phyloP scores from a whole-genome alignment of 2,329 filamentous ascomycete species.

The Sodiomyces alkalinus region DNA sequence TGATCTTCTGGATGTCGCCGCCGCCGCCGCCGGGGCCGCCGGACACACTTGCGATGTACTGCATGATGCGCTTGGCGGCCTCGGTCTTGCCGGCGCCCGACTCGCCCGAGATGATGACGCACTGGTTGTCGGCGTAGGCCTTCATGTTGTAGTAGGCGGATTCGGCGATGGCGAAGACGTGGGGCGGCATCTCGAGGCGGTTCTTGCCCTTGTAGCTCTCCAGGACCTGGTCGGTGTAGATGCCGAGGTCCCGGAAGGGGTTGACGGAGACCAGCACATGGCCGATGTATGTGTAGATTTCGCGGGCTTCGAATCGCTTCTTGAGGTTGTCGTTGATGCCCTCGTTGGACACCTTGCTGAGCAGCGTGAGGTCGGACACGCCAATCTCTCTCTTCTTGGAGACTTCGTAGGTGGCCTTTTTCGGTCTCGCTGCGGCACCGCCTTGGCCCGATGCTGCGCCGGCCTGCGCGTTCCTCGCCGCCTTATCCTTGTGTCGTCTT shows the following conservation, averaged over 20 bases:
- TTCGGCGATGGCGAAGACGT: conserved; percentile 96
- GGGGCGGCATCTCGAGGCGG: conserved; percentile 82
- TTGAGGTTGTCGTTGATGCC: conserved; percentile 98
- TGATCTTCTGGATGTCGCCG: conserved; percentile 86
- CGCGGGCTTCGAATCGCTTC: conserved; percentile 90
- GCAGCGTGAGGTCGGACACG: conserved; percentile 89
- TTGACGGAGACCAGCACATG: conserved; percentile 99
- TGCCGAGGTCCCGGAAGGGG: conserved; percentile 90
- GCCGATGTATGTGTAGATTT: conserved; percentile 99
- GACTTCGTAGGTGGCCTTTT: conserved; percentile 90
- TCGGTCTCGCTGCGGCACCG: conserved; percentile 48
- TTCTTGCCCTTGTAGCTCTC: conserved; percentile 96
- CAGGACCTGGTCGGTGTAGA: conserved; percentile 90
- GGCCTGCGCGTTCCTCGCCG: conserved; percentile 24
- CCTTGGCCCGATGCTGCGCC: conserved; percentile 20
- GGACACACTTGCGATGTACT: conserved; percentile 96
- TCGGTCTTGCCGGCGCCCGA: conserved; percentile 98
- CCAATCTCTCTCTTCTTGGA: conserved; percentile 99
- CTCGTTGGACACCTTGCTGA: conserved; percentile 98
- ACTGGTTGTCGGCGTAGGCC: conserved; percentile 96
- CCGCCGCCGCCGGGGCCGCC: conserved; percentile 75
- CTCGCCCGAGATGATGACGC: conserved; percentile 97
- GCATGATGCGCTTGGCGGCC: conserved; percentile 96
- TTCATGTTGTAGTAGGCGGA: conserved; percentile 99
- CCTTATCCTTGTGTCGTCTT: conserved; percentile 31